phyloP scores from a whole-genome alignment of 805 yeast genomes.

The Saccharomycopsis javanensis region DNA sequence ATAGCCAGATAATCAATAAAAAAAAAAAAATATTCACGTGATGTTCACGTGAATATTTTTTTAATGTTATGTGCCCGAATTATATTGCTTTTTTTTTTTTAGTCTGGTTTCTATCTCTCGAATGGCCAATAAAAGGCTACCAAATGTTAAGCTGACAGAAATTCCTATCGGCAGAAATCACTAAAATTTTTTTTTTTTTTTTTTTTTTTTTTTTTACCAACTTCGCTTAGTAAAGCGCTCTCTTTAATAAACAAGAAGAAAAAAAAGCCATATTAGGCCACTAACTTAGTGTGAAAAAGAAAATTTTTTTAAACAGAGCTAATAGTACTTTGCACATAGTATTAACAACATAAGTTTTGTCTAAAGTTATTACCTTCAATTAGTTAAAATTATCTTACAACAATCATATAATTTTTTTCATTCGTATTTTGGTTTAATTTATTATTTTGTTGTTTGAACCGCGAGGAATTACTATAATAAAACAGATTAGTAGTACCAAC shows the following conservation, averaged over 20 bases:
- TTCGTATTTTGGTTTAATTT: neutral
- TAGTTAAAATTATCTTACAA: no score
- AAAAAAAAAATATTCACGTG: neutral
- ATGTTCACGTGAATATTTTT: neutral
- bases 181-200: neutral
- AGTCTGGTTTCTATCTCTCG: neutral
- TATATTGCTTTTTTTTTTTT: neutral
- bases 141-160: conserved; percentile 6
- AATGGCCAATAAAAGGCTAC: conserved; percentile 3
- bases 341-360: no score
- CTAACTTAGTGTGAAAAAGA: neutral
- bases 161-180: neutral
- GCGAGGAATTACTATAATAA: neutral
- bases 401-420: neutral
- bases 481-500: neutral
- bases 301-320: neutral
- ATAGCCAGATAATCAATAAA: no score
- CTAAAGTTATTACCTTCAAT: no score
- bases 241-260: neutral
- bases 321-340: no score
- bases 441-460: neutral
- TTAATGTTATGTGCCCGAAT: no score
- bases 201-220: neutral
- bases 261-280: neutral
- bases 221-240: neutral